These are phyloP conservation scores for Pythium phragmiticola DNA, from an alignment of 352 stramenopile species.

Conservation along the genomic window DNA sequence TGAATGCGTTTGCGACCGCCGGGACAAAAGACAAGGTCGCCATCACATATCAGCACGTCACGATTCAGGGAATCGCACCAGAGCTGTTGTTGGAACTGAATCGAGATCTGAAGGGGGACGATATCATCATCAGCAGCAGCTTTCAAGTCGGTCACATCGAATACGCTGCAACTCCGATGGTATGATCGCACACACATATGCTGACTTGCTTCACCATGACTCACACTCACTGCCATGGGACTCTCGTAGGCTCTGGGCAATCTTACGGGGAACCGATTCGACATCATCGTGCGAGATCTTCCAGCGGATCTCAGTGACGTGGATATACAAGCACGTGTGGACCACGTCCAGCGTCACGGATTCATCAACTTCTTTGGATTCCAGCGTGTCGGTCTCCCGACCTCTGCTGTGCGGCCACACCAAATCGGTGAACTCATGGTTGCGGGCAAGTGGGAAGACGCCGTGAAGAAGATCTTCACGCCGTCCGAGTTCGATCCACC, in stretches of 20 bases:
- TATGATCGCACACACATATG: conserved; percentile 17
- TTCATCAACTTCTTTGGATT: conserved; percentile 87
- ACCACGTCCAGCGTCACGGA: conserved; percentile 33
- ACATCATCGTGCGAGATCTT: conserved; percentile 48
- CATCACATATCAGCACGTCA: conserved; percentile 67
- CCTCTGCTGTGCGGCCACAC: conserved; percentile 45
- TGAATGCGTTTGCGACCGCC: conserved; percentile 61
- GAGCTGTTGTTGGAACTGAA: conserved; percentile 46
- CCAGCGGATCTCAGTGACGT: conserved; percentile 13
- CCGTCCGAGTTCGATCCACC: conserved; percentile 37
- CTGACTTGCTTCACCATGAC: background rate
- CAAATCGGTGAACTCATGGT: conserved; percentile 75
- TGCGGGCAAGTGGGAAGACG: conserved; percentile 56
- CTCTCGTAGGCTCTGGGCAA: conserved; percentile 39
- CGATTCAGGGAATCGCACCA: conserved; percentile 44
- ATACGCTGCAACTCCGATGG: conserved; percentile 52
- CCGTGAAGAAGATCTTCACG: conserved; percentile 46
- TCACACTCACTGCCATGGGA: background rate
- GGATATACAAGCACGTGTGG: conserved; percentile 29
- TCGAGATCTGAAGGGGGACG: conserved; percentile 3
- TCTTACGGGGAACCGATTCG: conserved; percentile 65
- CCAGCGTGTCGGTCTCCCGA: conserved; percentile 62
- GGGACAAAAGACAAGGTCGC: conserved; percentile 80
- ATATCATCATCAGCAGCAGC: background rate
- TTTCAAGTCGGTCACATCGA: conserved; percentile 51